phyloP scores from a whole-genome alignment of 2,329 filamentous ascomycete species.

The Aspergillus udagawae region DNA sequence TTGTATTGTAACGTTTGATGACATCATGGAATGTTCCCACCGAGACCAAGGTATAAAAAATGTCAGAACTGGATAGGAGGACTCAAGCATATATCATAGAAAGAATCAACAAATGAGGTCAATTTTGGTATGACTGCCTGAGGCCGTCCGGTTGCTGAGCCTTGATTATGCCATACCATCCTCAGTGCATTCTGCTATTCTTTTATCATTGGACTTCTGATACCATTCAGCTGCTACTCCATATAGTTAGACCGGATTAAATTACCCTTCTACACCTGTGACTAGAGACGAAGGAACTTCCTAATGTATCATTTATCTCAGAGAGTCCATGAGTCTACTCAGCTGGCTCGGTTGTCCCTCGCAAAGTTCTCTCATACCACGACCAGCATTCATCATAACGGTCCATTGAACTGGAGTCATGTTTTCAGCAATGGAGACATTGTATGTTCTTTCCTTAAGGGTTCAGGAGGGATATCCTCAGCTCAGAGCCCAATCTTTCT shows the following conservation, averaged over 20 bases:
- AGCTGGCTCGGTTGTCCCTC: slow-evolving; percentile 24
- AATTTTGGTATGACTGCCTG: background rate
- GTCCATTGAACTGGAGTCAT: slow-evolving; percentile 44
- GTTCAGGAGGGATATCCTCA: slow-evolving; percentile 6
- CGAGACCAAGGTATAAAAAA: background rate
- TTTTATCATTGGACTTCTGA: background rate
- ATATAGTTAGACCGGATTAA: background rate
- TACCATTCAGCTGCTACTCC: too few species aligned
- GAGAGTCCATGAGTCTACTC: slow-evolving; percentile 5
- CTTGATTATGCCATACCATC: background rate
- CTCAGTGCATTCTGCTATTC: background rate
- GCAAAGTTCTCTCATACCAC: slow-evolving; percentile 46
- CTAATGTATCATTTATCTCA: slow-evolving; percentile 14
- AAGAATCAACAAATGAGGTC: background rate
- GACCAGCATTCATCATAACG: slow-evolving; percentile 32
- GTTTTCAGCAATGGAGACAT: slow-evolving; percentile 36
- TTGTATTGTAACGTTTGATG: background rate
- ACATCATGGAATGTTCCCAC: background rate
- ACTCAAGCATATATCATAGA: background rate
- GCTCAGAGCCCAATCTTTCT: slow-evolving; percentile 20
- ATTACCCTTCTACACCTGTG: background rate
- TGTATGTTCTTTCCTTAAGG: slow-evolving; percentile 32
- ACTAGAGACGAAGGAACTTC: background rate
- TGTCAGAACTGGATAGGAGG: background rate
- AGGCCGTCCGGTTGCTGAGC: background rate